phyloP scores from a whole-genome alignment of 1,139 yeast genomes.

The Taphrina wiesneri region DNA sequence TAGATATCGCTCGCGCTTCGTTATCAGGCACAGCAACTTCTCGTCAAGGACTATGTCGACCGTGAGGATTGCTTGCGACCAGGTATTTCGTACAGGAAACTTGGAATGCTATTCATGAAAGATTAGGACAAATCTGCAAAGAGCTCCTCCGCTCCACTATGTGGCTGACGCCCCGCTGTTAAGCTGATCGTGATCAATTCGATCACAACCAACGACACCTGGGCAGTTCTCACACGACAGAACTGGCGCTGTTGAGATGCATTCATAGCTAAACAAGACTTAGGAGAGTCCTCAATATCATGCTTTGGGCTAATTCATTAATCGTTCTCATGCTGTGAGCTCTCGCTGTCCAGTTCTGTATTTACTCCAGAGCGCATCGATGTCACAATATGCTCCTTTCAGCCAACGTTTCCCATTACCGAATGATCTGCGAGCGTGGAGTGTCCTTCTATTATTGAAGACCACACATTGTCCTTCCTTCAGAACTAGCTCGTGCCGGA shows the following conservation, averaged over 20 bases:
- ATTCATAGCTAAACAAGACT: too few species aligned
- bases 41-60: too few species aligned
- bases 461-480: constrained; percentile 67
- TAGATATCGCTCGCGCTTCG: not conserved
- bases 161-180: constrained; percentile 2
- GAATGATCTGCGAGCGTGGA: constrained; percentile 69
- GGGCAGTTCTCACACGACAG: too few species aligned
- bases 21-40: not conserved
- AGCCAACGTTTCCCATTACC: constrained; percentile 67
- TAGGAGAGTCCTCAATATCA: too few species aligned
- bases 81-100: too few species aligned
- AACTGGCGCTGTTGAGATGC: not conserved
- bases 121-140: not conserved
- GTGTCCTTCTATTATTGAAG: constrained; percentile 70
- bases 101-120: not conserved
- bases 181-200: constrained; percentile 2
- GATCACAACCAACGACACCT: too few species aligned
- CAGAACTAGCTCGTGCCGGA: constrained; percentile 60
- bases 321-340: not conserved
- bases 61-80: too few species aligned
- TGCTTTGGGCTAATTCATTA: too few species aligned
- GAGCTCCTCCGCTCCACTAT: constrained; percentile 7
- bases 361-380: constrained; percentile 55
- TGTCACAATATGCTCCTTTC: constrained; percentile 76
- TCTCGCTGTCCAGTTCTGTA: constrained; percentile 7